Conservation (phyloP, 345 rosid species). For the Limnanthes douglasii region DNA sequence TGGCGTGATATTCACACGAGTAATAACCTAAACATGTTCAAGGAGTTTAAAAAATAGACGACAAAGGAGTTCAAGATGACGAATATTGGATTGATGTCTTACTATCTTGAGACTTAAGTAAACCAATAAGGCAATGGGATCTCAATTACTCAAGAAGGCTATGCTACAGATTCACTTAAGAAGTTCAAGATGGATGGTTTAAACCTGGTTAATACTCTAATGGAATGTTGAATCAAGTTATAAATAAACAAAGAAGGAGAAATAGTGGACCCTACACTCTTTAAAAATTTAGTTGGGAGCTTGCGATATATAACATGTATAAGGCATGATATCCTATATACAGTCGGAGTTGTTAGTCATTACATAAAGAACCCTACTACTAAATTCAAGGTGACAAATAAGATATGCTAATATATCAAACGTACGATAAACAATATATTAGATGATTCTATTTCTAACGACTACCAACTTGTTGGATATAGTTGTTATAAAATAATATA, state of each 20-base stretch:
- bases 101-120: background rate
- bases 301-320: background rate
- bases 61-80: background rate
- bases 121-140: background rate
- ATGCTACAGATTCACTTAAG: background rate
- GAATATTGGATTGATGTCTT: background rate
- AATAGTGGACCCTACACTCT: background rate
- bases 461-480: too few species aligned
- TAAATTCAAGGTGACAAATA: background rate
- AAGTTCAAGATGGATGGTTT: background rate
- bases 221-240: background rate
- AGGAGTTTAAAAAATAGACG: background rate
- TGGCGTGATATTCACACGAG: background rate
- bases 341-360: background rate
- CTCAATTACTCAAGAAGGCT: background rate
- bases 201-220: background rate
- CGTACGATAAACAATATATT: background rate
- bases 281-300: background rate
- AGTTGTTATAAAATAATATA: too few species aligned
- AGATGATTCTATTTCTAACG: background rate
- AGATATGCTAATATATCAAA: background rate
- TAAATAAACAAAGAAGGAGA: background rate
- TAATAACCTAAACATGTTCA: background rate
- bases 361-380: background rate
- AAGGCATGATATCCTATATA: background rate